Evolutionary conservation across 2,329 filamentous ascomycete genomes (phyloP).

Genomic region (Neofusicoccum ribis): DNA sequence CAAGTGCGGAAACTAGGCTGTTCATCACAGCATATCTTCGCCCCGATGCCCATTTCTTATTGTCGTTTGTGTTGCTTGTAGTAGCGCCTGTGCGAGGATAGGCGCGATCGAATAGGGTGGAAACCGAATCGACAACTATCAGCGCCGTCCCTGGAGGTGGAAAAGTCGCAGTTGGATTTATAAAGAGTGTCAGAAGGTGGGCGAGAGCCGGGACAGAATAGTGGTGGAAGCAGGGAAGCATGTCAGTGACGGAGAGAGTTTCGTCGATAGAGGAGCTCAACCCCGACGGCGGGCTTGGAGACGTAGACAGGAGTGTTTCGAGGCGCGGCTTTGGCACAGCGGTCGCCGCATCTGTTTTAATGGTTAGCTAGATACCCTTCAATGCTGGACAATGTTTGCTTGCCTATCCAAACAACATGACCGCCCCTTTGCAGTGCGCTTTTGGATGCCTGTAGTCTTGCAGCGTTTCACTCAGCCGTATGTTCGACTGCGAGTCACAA

Average conservation of each 20-base stretch:
- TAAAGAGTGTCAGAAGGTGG: conserved; percentile 70
- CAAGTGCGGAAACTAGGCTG: conserved; percentile 60
- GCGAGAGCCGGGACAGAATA: conserved; percentile 60
- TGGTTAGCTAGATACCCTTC: neutral
- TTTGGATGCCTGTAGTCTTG: conserved; percentile 69
- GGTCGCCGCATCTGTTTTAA: conserved; percentile 48
- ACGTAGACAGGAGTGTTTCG: conserved; percentile 43
- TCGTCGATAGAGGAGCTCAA: conserved; percentile 11
- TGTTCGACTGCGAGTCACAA: neutral
- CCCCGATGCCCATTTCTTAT: conserved; percentile 49
- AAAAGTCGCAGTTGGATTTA: conserved; percentile 63
- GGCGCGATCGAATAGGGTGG: conserved; percentile 72
- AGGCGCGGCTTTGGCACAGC: conserved; percentile 52
- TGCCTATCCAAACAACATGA: conserved; percentile 81
- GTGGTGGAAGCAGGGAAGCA: conserved; percentile 62
- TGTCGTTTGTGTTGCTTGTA: conserved; percentile 45
- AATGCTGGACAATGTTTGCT: conserved; percentile 33
- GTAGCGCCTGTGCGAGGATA: conserved; percentile 62
- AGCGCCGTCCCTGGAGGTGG: conserved; percentile 65
- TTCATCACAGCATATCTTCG: conserved; percentile 64
- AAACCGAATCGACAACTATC: conserved; percentile 76
- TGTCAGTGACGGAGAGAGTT: conserved; percentile 26
- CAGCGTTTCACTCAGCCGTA: neutral
- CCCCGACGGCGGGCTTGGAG: conserved; percentile 2
- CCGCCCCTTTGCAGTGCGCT: conserved; percentile 62